These are phyloP conservation scores for Candida glucosophila DNA, from an alignment of 1,139 yeast genomes.

Conservation along the genomic window DNA sequence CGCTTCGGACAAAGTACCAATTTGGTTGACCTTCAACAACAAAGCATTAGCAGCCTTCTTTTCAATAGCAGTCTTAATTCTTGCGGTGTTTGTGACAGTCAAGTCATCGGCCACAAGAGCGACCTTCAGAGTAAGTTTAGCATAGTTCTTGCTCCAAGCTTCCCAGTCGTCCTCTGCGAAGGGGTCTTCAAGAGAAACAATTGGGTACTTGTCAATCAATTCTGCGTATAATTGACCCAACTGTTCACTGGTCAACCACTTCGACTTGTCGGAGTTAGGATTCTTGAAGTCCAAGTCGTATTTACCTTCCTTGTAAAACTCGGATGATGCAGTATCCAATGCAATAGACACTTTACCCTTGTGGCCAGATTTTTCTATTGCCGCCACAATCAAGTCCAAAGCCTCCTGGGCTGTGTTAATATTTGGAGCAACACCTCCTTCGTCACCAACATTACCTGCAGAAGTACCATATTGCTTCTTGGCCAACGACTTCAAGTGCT, in stretches of 20 bases:
- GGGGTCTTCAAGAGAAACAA: conserved; percentile 90
- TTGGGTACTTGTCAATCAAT: conserved; percentile 77
- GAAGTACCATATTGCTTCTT: conserved; percentile 84
- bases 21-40: conserved; percentile 87
- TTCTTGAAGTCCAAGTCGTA: conserved; percentile 93
- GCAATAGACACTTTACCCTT: conserved; percentile 78
- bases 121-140: conserved; percentile 50
- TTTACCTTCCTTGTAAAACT: conserved; percentile 84
- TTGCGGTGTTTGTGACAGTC: conserved; percentile 86
- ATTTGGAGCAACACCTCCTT: conserved; percentile 97
- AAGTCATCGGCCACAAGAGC: conserved; percentile 91
- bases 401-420: conserved; percentile 85
- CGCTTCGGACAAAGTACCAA: conserved; percentile 80
- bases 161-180: conserved; percentile 97
- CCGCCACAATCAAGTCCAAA: conserved; percentile 72
- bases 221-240: conserved; percentile 68
- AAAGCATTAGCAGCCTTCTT: conserved; percentile 84
- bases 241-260: conserved; percentile 76
- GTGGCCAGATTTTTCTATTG: conserved; percentile 83
- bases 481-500: conserved; percentile 73
- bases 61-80: conserved; percentile 83
- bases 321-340: conserved; percentile 85
- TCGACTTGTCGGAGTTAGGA: conserved; percentile 72
- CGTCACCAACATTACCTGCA: conserved; percentile 96
- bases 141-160: conserved; percentile 75